These are phyloP conservation scores for Epichloe aotearoae DNA, from an alignment of 2,329 filamentous ascomycete genomes.

Conservation along the genomic window DNA sequence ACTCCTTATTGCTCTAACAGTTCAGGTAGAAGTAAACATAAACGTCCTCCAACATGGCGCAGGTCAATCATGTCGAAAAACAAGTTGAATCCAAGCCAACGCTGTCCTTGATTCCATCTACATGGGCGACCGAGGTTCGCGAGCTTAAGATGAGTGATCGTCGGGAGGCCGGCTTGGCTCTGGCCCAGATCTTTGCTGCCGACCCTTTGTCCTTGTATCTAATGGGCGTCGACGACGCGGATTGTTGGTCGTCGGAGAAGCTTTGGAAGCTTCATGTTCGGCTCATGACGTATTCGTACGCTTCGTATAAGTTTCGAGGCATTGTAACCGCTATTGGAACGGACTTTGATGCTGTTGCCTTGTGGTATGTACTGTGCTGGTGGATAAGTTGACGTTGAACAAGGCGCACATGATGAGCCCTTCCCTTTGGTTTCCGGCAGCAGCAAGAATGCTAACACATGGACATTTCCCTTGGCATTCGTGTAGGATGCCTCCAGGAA, in stretches of 20 bases:
- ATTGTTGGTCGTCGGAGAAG: constrained; percentile 46
- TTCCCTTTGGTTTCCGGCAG: neutral
- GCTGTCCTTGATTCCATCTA: constrained; percentile 36
- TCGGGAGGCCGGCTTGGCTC: constrained; percentile 54
- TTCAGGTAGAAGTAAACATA: constrained; percentile 6
- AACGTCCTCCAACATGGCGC: constrained; percentile 7
- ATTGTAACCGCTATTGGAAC: constrained; percentile 61
- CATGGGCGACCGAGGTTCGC: constrained; percentile 46
- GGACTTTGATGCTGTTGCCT: constrained; percentile 63
- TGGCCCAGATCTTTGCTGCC: constrained; percentile 65
- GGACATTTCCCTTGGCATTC: neutral
- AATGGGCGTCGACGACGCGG: constrained; percentile 56
- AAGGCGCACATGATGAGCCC: too few species aligned
- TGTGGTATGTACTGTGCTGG: constrained; percentile 43
- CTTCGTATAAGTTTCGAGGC: constrained; percentile 62
- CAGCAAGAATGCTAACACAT: neutral
- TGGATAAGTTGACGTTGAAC: too few species aligned
- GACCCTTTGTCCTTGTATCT: constrained; percentile 67
- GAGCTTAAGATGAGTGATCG: constrained; percentile 52
- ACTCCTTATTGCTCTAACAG: constrained; percentile 3
- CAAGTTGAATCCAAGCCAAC: constrained; percentile 7
- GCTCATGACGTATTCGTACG: constrained; percentile 65
- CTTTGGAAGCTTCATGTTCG: constrained; percentile 66
- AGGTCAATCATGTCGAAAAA: constrained; percentile 1
- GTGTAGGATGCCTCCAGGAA: constrained; percentile 59